Base-by-base conservation (phyloP, 129 eudicot species). In the Arctium minus region DNA sequence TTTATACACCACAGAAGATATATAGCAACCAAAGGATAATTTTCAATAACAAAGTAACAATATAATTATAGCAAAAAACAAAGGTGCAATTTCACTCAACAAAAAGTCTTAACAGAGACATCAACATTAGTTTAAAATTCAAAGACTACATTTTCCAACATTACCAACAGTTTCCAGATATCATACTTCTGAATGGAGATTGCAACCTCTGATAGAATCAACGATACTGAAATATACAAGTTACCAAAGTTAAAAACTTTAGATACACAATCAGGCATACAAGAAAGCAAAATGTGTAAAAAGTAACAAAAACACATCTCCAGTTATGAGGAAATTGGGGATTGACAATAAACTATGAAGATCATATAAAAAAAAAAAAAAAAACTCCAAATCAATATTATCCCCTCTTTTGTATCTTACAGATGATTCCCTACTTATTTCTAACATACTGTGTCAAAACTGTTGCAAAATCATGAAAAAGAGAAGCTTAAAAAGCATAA, bases 171-270 rank as follows among this genome's bases (percentile, higher is more conserved):
- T 39, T 68, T 6, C 56, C 53, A n/a, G 12, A 36, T 33, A 75
- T 9, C 70, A 64, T 69, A 46, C 60, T 56, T 29, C 2, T 3
- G n/a, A 30, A 22, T 77, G 38, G 70, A 22, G 35, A 46, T 22
- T 82, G 72, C 31, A 70, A 76, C 72, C 42, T 37, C 60, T 2
- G 17, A 22, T 65, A 22, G 13, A 38, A 50, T 83, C 79, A 83
- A 53, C 86, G 86, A 37, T 83, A 83, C 86, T 83, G 86, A 2
- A 70, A 83, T 30, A 72, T 3, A 39, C 44, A 83, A 13, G 67
- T 15, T 15, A 70, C 50, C 29, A 77, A 83, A 18, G 67, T 77
- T 70, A 83, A n/a, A 64, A 29, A 39, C 48, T 82, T 8, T 67
- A 12, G 11, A 42, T n/a, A 30, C 69, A 79, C 1, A 37, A 10